Percentiles rank a stretch among this genome's conserved stretches.
Conservation (phyloP, 257 asterid genomes). For the Ilex asprella region DNA sequence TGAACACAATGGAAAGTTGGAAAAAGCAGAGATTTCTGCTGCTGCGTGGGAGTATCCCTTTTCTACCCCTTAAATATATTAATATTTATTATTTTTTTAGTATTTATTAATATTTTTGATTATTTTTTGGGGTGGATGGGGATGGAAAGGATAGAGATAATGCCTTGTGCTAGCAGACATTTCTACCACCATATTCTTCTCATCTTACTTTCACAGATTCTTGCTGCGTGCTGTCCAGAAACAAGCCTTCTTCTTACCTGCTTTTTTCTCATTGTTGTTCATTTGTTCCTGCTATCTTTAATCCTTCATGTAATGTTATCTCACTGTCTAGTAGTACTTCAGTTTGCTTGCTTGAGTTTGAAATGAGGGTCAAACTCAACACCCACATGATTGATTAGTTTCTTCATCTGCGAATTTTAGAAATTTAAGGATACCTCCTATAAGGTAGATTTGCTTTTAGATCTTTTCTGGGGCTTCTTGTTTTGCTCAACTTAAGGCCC, state of each 20-base stretch:
- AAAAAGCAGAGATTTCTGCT: conserved; percentile 13
- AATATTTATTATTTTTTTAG: conserved; percentile 1
- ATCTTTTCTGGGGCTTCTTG: conserved; percentile 13
- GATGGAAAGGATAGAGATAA: conserved; percentile 59
- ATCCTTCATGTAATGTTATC: conserved; percentile 26
- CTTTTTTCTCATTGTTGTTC: conserved; percentile 27
- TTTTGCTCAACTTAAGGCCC: not conserved
- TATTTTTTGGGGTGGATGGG: conserved; percentile 38
- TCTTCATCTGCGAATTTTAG: conserved; percentile 9
- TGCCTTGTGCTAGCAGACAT: conserved; percentile 77
- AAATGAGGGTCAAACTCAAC: conserved; percentile 37
- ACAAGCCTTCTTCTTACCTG: conserved; percentile 17
- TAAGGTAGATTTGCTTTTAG: conserved; percentile 20
- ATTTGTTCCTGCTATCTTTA: conserved; percentile 40
- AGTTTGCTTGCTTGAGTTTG: conserved; percentile 21
- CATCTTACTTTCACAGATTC: conserved; percentile 77
- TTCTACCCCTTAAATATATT: not conserved
- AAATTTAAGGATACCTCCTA: conserved; percentile 18
- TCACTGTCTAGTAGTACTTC: conserved; percentile 19
- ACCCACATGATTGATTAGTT: conserved; percentile 27
- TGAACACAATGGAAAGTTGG: conserved; percentile 13
- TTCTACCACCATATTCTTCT: conserved; percentile 79
- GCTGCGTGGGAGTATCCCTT: conserved; percentile 23
- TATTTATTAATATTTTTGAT: conserved; percentile 3
- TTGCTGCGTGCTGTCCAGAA: conserved; percentile 57